Base-by-base conservation (phyloP, 2,329 filamentous ascomycete genomes). In the Coniella vitis region DNA sequence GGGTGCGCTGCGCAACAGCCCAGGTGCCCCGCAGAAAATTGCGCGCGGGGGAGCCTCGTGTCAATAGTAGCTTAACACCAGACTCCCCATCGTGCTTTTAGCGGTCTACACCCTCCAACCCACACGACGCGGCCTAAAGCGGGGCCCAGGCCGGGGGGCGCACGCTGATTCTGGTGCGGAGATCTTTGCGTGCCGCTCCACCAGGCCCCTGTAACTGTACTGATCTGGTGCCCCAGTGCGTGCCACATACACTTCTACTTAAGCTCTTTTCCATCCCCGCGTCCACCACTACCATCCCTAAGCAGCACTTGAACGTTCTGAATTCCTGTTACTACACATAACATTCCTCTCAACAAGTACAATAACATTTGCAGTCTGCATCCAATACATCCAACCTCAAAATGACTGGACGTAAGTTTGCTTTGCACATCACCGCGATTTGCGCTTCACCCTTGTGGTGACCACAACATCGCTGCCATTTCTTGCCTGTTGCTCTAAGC, bases 381-480 rank as follows among this genome's bases (percentile, higher is more conserved):
- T 40, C n/a, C 51, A 31, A 56, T 10, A 5, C 25, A 29, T 29
- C 25, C 25, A 29, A 29, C 25, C 25, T 55, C 57, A 61, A 51
- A 39, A 65, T 64, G 63, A 65, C 63, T 63, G 63, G 63, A 64
- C 63, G 63, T 65, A 55, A 64, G 63, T 65, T 39, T 37, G 29
- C 36, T 3, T 34, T 12, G 25, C 25, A 29, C 5, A 29, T 14
- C 17, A 17, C 10, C 2, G 16, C 37, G 9, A 9, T 7, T 25
- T n/a, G 29, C n/a, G 5, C 14, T 21, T 21, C 7, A 43, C 35
- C 5, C 5, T 16, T 37, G 4, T 16, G 13, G 14, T 22, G 12
- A 13, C 35, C 32, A 12, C 29, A 34, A 14, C 41, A 7, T 7
- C 9, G 12, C 16, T 25, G 29, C 14, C 9, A 14, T 14, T 13